Percentiles rank a stretch among this genome's conserved stretches.
phyloP scores from a whole-genome alignment of 768 basidiomycete genomes.

The Russula abietina region DNA sequence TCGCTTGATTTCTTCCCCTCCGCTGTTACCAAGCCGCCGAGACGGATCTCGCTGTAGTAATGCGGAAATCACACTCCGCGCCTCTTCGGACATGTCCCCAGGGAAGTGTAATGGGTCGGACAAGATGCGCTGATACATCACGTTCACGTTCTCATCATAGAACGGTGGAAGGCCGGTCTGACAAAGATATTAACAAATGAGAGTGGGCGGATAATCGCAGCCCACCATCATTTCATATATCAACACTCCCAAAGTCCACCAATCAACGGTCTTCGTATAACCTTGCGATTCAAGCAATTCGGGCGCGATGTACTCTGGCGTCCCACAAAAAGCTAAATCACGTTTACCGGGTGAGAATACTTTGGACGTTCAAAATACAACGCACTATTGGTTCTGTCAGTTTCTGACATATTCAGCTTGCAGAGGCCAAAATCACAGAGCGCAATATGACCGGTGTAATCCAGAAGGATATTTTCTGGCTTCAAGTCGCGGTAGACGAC shows the following conservation, averaged over 20 bases:
- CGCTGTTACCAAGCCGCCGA: constrained; percentile 81
- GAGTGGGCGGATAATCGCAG: constrained; percentile 15
- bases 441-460: constrained; percentile 97
- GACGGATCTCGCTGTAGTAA: constrained; percentile 86
- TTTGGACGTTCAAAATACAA: not conserved
- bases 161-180: constrained; percentile 95
- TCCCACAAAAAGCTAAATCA: constrained; percentile 72
- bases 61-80: constrained; percentile 80
- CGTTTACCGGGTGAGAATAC: constrained; percentile 14
- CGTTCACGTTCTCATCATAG: constrained; percentile 98
- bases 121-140: constrained; percentile 95
- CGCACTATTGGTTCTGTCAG: constrained; percentile 94
- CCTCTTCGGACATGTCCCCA: constrained; percentile 80
- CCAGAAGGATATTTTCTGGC: constrained; percentile 95
- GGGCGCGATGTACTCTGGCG: constrained; percentile 97
- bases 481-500: constrained; percentile 98
- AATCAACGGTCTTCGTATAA: constrained; percentile 97
- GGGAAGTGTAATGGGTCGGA: constrained; percentile 91
- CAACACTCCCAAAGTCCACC: constrained; percentile 97
- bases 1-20: constrained; percentile 92
- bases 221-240: constrained; percentile 93
- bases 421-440: constrained; percentile 97
- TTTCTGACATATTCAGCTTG: constrained; percentile 95
- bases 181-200: constrained; percentile 7
- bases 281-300: constrained; percentile 95